phyloP scores from a whole-genome alignment of 495 filamentous ascomycete genomes.

The Cladorrhinum samala region DNA sequence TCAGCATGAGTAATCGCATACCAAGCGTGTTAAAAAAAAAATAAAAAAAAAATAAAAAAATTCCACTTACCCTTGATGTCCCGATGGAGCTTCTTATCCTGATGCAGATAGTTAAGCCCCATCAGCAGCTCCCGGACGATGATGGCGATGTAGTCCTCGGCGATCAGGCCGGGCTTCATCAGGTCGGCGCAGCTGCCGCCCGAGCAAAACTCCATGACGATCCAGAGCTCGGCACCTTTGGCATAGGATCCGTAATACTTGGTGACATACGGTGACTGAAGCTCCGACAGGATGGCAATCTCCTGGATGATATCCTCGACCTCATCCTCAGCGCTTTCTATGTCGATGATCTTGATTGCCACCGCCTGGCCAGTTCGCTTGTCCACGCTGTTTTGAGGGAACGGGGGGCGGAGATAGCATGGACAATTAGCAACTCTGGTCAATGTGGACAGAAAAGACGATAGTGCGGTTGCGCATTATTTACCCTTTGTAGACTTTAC shows the following conservation, averaged over 20 bases:
- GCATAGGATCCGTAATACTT: constrained; percentile 95
- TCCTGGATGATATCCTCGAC: constrained; percentile 99
- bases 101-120: constrained; percentile 88
- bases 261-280: constrained; percentile 90
- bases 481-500: constrained; percentile 92
- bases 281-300: constrained; percentile 90
- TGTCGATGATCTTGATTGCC: constrained; percentile 95
- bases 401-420: constrained; percentile 34
- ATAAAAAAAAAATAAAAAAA: neutral
- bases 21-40: constrained; percentile 1
- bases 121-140: constrained; percentile 84
- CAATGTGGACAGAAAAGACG: neutral
- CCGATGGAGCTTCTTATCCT: constrained; percentile 90
- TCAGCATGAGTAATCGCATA: neutral
- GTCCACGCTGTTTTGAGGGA: constrained; percentile 69
- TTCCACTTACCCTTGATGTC: constrained; percentile 92
- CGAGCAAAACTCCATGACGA: constrained; percentile 92
- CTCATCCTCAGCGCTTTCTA: constrained; percentile 97
- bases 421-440: neutral
- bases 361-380: constrained; percentile 78
- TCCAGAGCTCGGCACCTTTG: constrained; percentile 94
- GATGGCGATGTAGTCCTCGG: constrained; percentile 90
- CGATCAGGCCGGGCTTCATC: constrained; percentile 86
- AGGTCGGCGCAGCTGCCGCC: constrained; percentile 89
- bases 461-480: too few species aligned